Evolutionary conservation across 148 eudicot genomes (phyloP).

Genomic region (Fagopyrum esculentum): DNA sequence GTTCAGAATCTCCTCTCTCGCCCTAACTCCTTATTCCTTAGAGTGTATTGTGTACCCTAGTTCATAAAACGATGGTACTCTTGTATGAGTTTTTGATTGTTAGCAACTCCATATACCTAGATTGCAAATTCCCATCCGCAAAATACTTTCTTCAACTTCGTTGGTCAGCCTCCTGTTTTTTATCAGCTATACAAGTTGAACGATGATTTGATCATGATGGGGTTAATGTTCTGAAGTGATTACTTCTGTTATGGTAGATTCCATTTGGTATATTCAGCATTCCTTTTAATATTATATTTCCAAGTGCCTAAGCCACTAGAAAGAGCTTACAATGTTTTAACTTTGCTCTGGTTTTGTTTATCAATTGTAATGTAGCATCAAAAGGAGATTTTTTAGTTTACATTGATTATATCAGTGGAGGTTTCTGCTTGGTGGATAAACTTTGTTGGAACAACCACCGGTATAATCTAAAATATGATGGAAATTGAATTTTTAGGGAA

Average conservation of each 20-base stretch:
- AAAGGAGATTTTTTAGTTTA: background rate
- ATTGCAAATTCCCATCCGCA: too few relatives aligned
- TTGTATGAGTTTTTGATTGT: background rate
- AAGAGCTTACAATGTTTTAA: too few relatives aligned
- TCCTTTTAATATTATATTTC: background rate
- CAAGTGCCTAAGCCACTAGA: too few relatives aligned
- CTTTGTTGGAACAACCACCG: background rate
- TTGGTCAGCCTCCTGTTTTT: too few relatives aligned
- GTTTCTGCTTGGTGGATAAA: background rate
- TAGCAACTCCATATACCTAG: too few relatives aligned
- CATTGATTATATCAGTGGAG: background rate
- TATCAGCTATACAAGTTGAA: too few relatives aligned
- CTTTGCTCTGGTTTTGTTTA: background rate
- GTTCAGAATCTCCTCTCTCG: background rate
- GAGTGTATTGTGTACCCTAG: background rate
- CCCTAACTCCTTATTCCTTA: background rate
- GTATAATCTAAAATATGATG: too few relatives aligned
- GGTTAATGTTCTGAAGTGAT: background rate
- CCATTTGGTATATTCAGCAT: background rate
- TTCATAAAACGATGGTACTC: background rate
- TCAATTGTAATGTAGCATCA: too few relatives aligned
- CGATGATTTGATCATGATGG: background rate
- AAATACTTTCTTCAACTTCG: too few relatives aligned
- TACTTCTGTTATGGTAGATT: background rate
- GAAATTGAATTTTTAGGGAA: background rate